Base-by-base conservation (phyloP, 179 eudicot genomes). In the Spergularia azorica region DNA sequence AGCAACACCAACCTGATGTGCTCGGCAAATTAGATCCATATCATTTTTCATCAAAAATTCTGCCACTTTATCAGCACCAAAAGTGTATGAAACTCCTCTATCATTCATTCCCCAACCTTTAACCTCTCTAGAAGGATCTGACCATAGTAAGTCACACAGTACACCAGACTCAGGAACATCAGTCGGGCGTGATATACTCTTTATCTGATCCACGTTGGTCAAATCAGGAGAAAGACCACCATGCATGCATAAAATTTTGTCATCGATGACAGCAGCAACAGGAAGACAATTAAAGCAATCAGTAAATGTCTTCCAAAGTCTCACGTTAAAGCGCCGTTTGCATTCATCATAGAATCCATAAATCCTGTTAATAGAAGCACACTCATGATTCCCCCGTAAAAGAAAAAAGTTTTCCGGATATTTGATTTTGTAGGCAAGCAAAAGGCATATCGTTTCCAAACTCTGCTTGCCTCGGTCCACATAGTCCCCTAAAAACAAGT, bases 281-380 rank as follows among this genome's bases (percentile, higher is more conserved):
- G 95, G 95, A 72, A 90, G 94, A 76, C 94, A 90, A 79, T 90
- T 90, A 60, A 90, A 90, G 79, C 94, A 88, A n/a, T 90, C 92
- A 16, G 92, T 90, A 79, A 90, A 90, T 36, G 75, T 70, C 84
- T 88, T 90, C 94, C 94, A 90, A 50, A 90, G 88, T 77, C 88
- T 84, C 79, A 90, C 94, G 72, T 90, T 90, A 70, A 90, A 90
- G 41, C 94, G 89, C 51, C 94, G 89, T 79, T 88, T 90, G 75
- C 94, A 90, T 82, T 90, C 94, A 78, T 90, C 94, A 76, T 90
- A 90, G 74, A 90, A 90, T 71, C 94, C 94, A 80, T 90, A 90
- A 51, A 90, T 90, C 72, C 92, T 74, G 79, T 90, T 90, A 21
- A 90, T 90, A 26, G 94, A 90, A 71, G 94, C 94, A 73, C 90